Conservation (phyloP, 192 early-diverging fungal species). For the Umbelopsis sp. region DNA sequence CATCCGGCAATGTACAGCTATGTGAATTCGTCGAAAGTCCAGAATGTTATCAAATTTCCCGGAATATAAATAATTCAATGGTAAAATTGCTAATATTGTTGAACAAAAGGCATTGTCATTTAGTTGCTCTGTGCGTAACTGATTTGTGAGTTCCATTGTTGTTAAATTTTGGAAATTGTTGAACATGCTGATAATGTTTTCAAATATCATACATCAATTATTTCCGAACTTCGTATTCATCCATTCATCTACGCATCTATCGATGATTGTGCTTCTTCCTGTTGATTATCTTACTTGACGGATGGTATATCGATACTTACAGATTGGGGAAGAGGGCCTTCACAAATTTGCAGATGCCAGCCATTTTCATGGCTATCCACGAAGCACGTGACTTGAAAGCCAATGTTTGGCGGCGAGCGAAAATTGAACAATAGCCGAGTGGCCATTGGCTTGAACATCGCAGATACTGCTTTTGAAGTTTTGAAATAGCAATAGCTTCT, state of each 20-base stretch:
- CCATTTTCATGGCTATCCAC: neutral
- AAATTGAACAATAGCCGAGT: no score
- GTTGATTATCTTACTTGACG: neutral
- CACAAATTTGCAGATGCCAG: neutral
- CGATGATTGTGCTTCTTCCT: neutral
- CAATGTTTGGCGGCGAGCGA: no score
- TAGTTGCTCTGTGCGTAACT: no score
- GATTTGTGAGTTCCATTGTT: no score
- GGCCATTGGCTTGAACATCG: no score
- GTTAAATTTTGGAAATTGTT: neutral
- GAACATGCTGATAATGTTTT: neutral
- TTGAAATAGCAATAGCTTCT: no score
- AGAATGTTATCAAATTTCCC: no score
- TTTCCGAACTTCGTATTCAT: neutral
- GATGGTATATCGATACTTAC: slow-evolving; percentile 3
- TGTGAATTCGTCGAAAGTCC: neutral
- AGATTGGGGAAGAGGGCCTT: slow-evolving; percentile 11
- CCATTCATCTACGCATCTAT: neutral
- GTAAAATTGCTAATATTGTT: no score
- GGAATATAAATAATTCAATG: no score
- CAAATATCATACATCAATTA: neutral
- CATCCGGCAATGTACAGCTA: neutral
- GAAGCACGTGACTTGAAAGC: no score
- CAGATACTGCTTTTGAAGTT: no score
- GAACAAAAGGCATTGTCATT: no score